phyloP scores from a whole-genome alignment of 1,284 basidiomycete species.

The Rhodotorula sp. region DNA sequence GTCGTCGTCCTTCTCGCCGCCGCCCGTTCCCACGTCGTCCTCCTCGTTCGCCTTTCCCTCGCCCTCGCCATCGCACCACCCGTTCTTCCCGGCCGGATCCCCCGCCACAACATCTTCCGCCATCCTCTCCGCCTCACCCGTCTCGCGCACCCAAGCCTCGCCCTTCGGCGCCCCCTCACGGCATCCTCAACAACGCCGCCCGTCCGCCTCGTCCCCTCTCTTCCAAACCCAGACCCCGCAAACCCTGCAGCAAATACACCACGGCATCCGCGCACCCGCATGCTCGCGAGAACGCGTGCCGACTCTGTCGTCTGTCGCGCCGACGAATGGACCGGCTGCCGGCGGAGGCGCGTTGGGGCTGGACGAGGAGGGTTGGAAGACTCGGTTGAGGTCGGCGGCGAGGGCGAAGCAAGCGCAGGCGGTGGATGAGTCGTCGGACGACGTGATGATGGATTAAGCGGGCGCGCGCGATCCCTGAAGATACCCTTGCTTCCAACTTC shows the following conservation, averaged over 20 bases:
- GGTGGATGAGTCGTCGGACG: no score
- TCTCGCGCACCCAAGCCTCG: no score
- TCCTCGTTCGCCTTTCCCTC: not conserved
- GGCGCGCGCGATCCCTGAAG: not conserved
- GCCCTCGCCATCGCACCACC: not conserved
- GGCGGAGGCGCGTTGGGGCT: not conserved
- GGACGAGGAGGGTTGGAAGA: not conserved
- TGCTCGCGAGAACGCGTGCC: constrained; percentile 15
- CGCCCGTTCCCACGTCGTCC: not conserved
- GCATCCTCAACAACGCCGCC: not conserved
- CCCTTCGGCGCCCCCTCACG: not conserved
- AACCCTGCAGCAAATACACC: no score
- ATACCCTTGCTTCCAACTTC: not conserved
- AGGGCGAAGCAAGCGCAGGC: no score
- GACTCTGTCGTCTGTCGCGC: not conserved
- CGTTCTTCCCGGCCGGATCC: not conserved
- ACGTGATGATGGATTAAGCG: constrained; percentile 8
- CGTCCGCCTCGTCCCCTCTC: not conserved
- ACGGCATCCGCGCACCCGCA: constrained; percentile 4
- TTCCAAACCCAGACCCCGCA: no score
- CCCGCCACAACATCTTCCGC: no score
- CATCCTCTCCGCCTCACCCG: no score
- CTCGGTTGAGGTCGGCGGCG: no score
- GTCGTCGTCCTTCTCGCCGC: not conserved
- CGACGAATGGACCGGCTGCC: not conserved